Conservation (phyloP, 176 grass and related monocot species). For the Cenchrus americanus region DNA sequence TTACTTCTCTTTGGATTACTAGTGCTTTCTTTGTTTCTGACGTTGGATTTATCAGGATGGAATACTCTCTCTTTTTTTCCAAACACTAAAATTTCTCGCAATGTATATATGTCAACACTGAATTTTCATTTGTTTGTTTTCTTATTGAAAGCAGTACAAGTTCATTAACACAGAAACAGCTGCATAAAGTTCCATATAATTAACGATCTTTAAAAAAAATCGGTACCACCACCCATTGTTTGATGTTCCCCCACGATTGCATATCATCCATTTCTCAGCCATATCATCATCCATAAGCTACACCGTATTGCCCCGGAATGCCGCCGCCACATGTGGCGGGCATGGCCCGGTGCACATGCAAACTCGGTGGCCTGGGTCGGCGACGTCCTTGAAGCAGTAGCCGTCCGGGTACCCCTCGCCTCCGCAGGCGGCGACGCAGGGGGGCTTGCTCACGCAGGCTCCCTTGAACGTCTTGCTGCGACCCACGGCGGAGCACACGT, state of each 20-base stretch:
- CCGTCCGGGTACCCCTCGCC: background rate
- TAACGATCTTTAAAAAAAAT: no score
- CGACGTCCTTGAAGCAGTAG: background rate
- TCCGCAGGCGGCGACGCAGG: background rate
- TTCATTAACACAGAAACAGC: background rate
- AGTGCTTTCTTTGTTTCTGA: no score
- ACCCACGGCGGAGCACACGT: background rate
- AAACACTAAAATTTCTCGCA: no score
- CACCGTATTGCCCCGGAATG: background rate
- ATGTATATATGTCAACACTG: no score
- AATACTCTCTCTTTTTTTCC: no score
- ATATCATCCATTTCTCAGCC: background rate
- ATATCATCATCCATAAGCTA: background rate
- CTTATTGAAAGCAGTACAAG: background rate
- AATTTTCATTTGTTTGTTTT: background rate
- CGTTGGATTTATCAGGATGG: no score
- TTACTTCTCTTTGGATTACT: no score
- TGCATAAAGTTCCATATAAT: background rate
- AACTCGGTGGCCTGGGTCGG: background rate
- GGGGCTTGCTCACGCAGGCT: background rate
- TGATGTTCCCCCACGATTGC: no score
- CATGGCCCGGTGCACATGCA: background rate
- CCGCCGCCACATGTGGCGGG: background rate
- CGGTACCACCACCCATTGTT: no score
- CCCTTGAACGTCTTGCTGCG: background rate